These are phyloP conservation scores for Cryoendolithus antarcticus DNA, from an alignment of 2,329 filamentous ascomycete species.

Conservation along the genomic window DNA sequence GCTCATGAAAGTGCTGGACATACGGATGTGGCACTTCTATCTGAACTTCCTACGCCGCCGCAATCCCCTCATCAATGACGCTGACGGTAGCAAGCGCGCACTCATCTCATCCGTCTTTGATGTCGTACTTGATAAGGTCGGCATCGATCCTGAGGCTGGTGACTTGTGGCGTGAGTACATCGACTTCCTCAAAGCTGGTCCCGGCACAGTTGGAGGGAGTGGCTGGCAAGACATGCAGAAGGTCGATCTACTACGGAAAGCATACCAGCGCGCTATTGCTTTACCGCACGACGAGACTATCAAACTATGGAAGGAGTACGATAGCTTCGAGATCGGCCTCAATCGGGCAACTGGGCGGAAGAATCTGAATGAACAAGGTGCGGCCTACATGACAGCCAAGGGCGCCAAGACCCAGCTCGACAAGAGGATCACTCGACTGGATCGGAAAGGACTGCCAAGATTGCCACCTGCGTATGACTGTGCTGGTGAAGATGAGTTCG, in stretches of 20 bases:
- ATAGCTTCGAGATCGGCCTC: conserved; percentile 84
- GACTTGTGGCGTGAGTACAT: conserved; percentile 91
- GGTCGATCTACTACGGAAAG: conserved; percentile 85
- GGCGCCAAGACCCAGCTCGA: conserved; percentile 83
- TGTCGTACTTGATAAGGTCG: conserved; percentile 79
- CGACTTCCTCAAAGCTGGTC: conserved; percentile 78
- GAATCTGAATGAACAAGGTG: conserved; percentile 83
- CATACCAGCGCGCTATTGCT: conserved; percentile 79
- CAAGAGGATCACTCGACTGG: conserved; percentile 66
- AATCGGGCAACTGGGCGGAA: conserved; percentile 93
- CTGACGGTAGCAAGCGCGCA: conserved; percentile 60
- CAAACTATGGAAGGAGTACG: conserved; percentile 91
- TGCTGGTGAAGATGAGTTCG: conserved; percentile 74
- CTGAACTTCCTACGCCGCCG: conserved; percentile 88
- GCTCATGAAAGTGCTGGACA: conserved; percentile 65
- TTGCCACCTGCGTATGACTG: conserved; percentile 77
- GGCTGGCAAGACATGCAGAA: conserved; percentile 97
- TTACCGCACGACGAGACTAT: conserved; percentile 77
- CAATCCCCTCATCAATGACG: conserved; percentile 75
- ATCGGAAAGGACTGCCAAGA: conserved; percentile 64
- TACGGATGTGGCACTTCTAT: conserved; percentile 84
- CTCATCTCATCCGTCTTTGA: conserved; percentile 82
- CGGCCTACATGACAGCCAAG: conserved; percentile 90
- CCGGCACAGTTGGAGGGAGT: conserved; percentile 65
- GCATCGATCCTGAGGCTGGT: conserved; percentile 81